A percentile compares a stretch with the other conserved stretches of the same genome.
phyloP scores from a whole-genome alignment of 495 filamentous ascomycete genomes.

The Viridothelium virens region DNA sequence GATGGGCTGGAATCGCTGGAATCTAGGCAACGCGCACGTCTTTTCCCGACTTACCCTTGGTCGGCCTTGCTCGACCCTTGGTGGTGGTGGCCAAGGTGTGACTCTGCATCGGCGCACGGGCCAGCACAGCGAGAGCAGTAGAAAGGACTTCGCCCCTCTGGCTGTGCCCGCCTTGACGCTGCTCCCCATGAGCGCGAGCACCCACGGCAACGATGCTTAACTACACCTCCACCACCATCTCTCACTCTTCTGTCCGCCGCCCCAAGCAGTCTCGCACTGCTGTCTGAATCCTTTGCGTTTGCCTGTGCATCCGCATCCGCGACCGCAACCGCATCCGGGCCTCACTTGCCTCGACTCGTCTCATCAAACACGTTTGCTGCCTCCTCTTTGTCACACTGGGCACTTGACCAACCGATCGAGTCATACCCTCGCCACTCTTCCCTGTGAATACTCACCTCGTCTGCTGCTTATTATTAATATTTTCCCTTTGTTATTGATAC shows the following conservation, averaged over 20 bases:
- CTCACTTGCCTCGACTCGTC: not conserved
- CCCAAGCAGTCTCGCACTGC: not conserved
- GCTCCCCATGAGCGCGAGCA: not conserved
- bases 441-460: constrained; percentile 7
- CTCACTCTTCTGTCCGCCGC: not conserved
- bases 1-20: constrained; percentile 9
- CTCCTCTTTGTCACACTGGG: not conserved
- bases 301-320: constrained; percentile 3
- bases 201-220: not conserved
- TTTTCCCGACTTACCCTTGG: constrained; percentile 2
- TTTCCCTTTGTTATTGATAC: constrained; percentile 11
- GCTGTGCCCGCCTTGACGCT: constrained; percentile 3
- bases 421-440: not conserved
- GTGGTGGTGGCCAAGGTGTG: constrained; percentile 10
- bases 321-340: not conserved
- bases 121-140: not conserved
- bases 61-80: not conserved
- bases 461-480: not conserved
- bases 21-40: constrained; percentile 8
- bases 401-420: not conserved
- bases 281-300: constrained; percentile 8
- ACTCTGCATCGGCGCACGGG: constrained; percentile 9
- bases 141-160: constrained; percentile 12
- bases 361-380: constrained; percentile 1
- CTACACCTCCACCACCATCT: not conserved